Evolutionary conservation across 129 eudicot genomes (phyloP), one percentile per base, ranked within the genome.

Genomic region (Rutidosis leptorrhynchoides): DNA sequence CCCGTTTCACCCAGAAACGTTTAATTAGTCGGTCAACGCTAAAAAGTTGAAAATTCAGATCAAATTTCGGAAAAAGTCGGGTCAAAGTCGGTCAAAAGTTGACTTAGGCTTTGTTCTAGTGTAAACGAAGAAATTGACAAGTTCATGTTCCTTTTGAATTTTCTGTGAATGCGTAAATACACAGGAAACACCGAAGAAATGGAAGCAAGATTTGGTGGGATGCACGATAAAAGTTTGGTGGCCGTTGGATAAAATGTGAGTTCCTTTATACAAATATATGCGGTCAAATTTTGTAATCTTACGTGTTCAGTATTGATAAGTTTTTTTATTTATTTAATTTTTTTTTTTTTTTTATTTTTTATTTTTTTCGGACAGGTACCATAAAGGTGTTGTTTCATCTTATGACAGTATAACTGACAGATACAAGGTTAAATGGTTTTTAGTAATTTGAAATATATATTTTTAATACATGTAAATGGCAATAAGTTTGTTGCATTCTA

Each of bases 201-300:
- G 68, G 57, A 84, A 82, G 56, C 81, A 83, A 55, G 88, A 85
- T 28, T 53, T 91, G 69, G 83, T 91, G 68, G 92, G 85, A 16
- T 54, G 64, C 37, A 79, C 70, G 71, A 80, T 91, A 69, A 77
- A 78, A 66, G 96, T 91, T 70, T 87, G 96, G 97, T 91, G 97
- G 96, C 96, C 97, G 17, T 23, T 83, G 53, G 97, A 91, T 62
- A 22, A 69, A 69, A 73, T 27, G 97, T 85, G 78, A 77, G 83
- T 85, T 28, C n/a, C 33, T 26, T 58, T 40, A n/a, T n/a, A n/a
- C n/a, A n/a, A n/a, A 27, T 72, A 19, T 0, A 22, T 64, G 61
- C 43, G 29, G 40, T 10, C n/a, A 9, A 21, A 70, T 12, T 5
- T 15, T 27, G 9, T 42, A 17, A 21, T 40, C 2, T 17, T 14